Evolutionary conservation across 495 filamentous ascomycete species (phyloP).

Genomic region (Hypoxylon crocopeplum): DNA sequence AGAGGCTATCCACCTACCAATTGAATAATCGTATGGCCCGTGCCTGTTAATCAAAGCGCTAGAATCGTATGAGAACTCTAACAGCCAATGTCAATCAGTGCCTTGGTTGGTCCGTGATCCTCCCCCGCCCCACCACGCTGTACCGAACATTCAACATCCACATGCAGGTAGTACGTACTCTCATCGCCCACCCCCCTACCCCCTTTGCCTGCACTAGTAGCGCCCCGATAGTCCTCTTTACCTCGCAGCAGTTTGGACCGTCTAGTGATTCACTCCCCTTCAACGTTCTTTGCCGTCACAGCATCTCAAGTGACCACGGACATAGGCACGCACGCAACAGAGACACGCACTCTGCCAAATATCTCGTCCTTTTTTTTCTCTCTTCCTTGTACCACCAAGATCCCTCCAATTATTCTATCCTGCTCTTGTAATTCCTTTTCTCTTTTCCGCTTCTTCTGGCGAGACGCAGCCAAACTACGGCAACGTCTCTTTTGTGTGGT

Average conservation of each 20-base stretch:
- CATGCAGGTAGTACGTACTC: no score
- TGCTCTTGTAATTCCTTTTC: slow-evolving; percentile 24
- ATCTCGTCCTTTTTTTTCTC: slow-evolving; percentile 5
- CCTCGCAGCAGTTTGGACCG: no score
- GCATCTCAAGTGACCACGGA: not conserved
- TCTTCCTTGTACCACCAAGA: not conserved
- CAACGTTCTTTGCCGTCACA: no score
- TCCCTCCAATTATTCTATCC: slow-evolving; percentile 11
- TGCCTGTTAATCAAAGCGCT: slow-evolving; percentile 34
- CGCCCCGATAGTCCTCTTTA: no score
- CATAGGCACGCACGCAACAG: no score
- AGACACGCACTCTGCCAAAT: slow-evolving; percentile 18
- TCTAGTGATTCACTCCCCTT: no score
- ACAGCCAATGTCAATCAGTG: slow-evolving; percentile 30
- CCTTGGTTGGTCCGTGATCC: slow-evolving; percentile 4
- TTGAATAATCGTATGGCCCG: slow-evolving; percentile 22
- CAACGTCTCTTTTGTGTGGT: slow-evolving; percentile 1
- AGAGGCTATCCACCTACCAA: slow-evolving; percentile 12
- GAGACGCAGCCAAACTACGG: slow-evolving; percentile 6
- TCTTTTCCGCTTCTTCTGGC: slow-evolving; percentile 4
- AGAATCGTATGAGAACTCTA: slow-evolving; percentile 34
- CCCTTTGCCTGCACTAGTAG: no score
- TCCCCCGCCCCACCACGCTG: slow-evolving; percentile 20
- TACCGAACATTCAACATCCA: no score
- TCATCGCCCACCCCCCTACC: no score